Conservation (phyloP, 345 rosid species). For the Pugionium cornutum region DNA sequence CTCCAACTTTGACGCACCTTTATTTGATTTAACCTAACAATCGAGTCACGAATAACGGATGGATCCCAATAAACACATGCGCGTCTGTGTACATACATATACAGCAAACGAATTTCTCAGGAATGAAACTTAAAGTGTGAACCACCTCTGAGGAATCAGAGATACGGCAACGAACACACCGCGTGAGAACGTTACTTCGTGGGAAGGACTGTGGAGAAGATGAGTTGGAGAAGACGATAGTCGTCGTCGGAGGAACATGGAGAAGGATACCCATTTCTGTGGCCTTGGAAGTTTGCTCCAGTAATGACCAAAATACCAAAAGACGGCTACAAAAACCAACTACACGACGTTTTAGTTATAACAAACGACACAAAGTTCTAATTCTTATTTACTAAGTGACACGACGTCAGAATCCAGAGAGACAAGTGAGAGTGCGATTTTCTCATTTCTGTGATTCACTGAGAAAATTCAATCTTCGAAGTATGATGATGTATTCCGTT, state of each 20-base stretch:
- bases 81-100: background rate
- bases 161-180: conserved; percentile 26
- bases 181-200: background rate
- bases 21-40: conserved; percentile 43
- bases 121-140: background rate
- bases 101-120: background rate
- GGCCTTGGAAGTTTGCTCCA: conserved; percentile 9
- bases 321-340: background rate
- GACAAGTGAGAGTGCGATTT: conserved; percentile 15
- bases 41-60: background rate
- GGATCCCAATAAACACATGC: background rate
- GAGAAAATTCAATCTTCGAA: background rate
- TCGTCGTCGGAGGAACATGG: conserved; percentile 24
- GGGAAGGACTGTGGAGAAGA: conserved; percentile 8
- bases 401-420: background rate
- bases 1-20: conserved; percentile 36
- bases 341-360: conserved; percentile 9
- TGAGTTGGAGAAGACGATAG: conserved; percentile 19
- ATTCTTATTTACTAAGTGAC: background rate
- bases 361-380: background rate
- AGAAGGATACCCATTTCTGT: conserved; percentile 34
- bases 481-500: conserved; percentile 8
- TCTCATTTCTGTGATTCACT: conserved; percentile 4
- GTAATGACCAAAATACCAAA: background rate
- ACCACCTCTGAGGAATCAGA: conserved; percentile 29